Conservation (phyloP, 495 filamentous ascomycete genomes). For the Entonaema liquescens region DNA sequence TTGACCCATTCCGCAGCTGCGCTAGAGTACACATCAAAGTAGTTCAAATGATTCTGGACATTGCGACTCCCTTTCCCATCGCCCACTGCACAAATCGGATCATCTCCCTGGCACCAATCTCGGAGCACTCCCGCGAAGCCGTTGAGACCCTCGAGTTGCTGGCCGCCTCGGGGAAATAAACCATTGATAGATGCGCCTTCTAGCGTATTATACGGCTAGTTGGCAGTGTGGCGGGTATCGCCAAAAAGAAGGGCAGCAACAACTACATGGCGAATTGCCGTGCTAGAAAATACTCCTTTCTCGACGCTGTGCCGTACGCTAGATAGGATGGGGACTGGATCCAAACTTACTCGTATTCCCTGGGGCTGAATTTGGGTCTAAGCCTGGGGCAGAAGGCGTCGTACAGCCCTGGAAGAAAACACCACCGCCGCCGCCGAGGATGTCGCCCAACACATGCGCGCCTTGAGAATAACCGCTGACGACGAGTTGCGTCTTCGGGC, state of each 20-base stretch:
- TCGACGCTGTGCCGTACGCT: not conserved
- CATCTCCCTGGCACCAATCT: conserved; percentile 37
- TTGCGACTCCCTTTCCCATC: conserved; percentile 14
- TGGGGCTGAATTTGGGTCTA: conserved; percentile 22
- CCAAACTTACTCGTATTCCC: conserved; percentile 35
- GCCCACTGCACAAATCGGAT: conserved; percentile 43
- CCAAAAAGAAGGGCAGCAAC: conserved; percentile 41
- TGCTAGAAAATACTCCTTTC: not conserved
- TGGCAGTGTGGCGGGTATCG: conserved; percentile 37
- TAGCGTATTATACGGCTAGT: conserved; percentile 40
- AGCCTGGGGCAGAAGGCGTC: not conserved
- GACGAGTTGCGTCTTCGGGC: conserved; percentile 41
- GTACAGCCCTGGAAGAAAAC: conserved; percentile 33
- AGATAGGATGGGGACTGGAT: not conserved
- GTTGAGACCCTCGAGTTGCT: conserved; percentile 18
- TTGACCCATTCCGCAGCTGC: conserved; percentile 36
- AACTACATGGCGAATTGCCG: conserved; percentile 14
- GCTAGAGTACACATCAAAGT: conserved; percentile 40
- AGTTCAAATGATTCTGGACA: conserved; percentile 33
- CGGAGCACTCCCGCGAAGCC: conserved; percentile 31
- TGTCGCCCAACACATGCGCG: conserved; percentile 37
- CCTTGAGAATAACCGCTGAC: conserved; percentile 46
- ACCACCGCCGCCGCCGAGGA: conserved; percentile 36
- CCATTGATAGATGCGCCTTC: conserved; percentile 28
- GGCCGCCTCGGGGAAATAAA: conserved; percentile 32